Evolutionary conservation across 225 moss, liverwort and hornwort species (phyloP).

Genomic region (Climacium dendroides): DNA sequence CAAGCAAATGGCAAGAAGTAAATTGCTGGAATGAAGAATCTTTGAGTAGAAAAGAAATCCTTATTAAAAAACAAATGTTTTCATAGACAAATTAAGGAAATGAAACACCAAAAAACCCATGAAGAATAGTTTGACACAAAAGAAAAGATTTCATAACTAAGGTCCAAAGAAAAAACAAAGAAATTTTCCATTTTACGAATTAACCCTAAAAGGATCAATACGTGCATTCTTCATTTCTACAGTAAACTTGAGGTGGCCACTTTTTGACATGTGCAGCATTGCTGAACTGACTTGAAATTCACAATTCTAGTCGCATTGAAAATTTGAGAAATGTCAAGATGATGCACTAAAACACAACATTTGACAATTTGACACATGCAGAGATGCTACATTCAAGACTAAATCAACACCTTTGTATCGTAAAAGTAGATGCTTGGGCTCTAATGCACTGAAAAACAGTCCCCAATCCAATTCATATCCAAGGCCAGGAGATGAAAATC

Average conservation of each 20-base stretch:
- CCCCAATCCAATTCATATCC: not conserved
- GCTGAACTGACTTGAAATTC: not conserved
- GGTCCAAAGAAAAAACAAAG: not conserved
- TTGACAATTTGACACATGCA: not conserved
- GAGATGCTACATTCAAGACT: not conserved
- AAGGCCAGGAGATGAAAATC: not conserved
- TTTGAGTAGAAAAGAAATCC: not conserved
- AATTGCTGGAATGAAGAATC: not conserved
- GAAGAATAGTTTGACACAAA: not conserved
- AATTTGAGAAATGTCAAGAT: not conserved
- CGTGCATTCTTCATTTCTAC: not conserved
- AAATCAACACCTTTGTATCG: not conserved
- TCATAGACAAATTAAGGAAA: not conserved
- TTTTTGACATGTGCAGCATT: not conserved
- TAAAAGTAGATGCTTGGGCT: not conserved
- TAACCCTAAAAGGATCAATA: not conserved
- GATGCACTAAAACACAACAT: not conserved
- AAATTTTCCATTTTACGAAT: not conserved
- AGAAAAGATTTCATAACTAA: not conserved
- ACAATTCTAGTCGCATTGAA: not conserved
- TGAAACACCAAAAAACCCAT: not conserved
- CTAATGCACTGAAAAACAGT: not conserved
- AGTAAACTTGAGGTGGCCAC: rapidly evolving
- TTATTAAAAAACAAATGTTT: not conserved
- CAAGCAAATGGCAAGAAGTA: not conserved